A percentile compares a stretch with the other conserved stretches of the same genome.
These are phyloP conservation scores for Xylaria nigripes DNA, from an alignment of 495 filamentous ascomycete species.

Conservation along the genomic window DNA sequence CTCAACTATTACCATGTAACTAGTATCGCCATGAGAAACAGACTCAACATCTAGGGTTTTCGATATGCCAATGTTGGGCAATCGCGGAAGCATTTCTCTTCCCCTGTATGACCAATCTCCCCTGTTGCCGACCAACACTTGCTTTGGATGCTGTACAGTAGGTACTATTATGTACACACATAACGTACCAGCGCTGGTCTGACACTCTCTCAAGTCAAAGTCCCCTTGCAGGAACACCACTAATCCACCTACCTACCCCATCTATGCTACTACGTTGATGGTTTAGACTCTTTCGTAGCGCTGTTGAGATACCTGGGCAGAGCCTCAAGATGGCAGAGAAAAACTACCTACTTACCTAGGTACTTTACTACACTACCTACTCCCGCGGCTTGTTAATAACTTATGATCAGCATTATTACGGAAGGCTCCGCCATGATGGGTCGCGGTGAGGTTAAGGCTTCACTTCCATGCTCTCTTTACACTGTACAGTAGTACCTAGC, in stretches of 20 bases:
- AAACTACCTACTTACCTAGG: too few species aligned
- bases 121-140: constrained; percentile 9
- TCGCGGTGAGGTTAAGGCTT: neutral
- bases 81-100: constrained; percentile 3
- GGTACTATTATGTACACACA: constrained; percentile 1
- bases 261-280: neutral
- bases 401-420: neutral
- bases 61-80: constrained; percentile 1
- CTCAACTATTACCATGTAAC: neutral
- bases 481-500: too few species aligned
- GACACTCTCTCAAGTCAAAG: neutral
- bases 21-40: neutral
- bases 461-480: neutral
- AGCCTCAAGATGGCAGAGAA: too few species aligned
- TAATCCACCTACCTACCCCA: constrained; percentile 3
- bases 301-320: too few species aligned
- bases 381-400: neutral
- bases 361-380: too few species aligned
- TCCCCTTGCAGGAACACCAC: constrained; percentile 3
- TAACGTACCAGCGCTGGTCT: constrained; percentile 1
- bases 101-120: constrained; percentile 5
- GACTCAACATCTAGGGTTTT: neutral
- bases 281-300: neutral
- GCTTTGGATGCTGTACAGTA: neutral
- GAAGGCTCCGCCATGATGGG: constrained; percentile 1